Evolutionary conservation across 129 eudicot species (phyloP).

Genomic region (Oenanthe sinensis): DNA sequence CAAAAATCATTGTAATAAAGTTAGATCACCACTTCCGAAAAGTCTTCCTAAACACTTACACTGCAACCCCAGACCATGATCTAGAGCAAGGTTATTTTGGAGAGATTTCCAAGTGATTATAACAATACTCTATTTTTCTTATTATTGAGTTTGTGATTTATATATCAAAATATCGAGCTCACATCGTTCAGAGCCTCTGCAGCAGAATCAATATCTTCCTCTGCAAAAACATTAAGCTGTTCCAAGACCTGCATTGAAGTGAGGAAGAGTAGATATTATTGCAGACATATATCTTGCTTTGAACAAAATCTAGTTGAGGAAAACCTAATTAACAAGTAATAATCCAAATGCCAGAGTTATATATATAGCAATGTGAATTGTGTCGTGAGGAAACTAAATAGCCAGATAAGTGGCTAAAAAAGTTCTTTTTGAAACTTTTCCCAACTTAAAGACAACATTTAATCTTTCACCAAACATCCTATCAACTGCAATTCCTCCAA

Average conservation of each 20-base stretch:
- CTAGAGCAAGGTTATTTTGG: not conserved
- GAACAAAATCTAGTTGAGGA: not conserved
- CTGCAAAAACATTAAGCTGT: constrained; percentile 81
- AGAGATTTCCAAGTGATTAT: not conserved
- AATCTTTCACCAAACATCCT: not conserved
- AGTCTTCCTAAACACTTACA: not conserved
- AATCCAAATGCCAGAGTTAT: not conserved
- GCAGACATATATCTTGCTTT: not conserved
- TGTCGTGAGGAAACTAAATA: not conserved
- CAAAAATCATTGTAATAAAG: not conserved
- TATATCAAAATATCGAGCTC: constrained; percentile 23
- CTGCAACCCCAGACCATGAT: not conserved
- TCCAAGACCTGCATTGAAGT: constrained; percentile 40
- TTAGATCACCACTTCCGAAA: not conserved
- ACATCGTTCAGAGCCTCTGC: constrained; percentile 96
- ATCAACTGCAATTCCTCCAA: not conserved
- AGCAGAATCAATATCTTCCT: constrained; percentile 75
- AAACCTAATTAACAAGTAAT: not conserved
- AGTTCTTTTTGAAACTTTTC: not conserved
- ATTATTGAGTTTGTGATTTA: not conserved
- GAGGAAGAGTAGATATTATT: not conserved
- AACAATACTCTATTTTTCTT: not conserved
- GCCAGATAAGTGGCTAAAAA: not conserved
- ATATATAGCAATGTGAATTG: not conserved
- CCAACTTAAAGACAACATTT: not conserved